phyloP scores from a whole-genome alignment of 148 eudicot genomes.

The Nyssa sinensis region DNA sequence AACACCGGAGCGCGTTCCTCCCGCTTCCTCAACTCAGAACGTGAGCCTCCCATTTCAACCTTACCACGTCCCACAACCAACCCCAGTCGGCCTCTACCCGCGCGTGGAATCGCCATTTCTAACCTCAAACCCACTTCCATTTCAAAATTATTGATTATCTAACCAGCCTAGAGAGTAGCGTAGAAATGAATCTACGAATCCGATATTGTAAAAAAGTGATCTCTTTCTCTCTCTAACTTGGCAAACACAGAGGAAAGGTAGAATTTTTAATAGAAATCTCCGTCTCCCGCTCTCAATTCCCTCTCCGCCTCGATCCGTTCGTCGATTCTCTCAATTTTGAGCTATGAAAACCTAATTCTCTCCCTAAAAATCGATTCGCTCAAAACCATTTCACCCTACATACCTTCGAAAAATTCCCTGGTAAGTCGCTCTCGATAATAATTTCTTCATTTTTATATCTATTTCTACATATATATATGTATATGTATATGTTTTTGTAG shows the following conservation, averaged over 20 bases:
- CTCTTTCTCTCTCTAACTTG: background rate
- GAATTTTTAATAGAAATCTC: background rate
- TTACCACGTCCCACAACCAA: background rate
- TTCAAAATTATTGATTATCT: no score
- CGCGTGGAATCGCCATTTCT: background rate
- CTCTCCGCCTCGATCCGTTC: constrained; percentile 8
- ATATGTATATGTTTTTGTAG: background rate
- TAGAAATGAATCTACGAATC: constrained; percentile 13
- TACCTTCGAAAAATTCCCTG: background rate
- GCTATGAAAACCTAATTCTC: constrained; percentile 8
- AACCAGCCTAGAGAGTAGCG: constrained; percentile 2
- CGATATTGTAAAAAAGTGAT: background rate
- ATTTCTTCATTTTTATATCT: background rate
- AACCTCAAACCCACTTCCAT: no score
- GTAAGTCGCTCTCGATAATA: constrained; percentile 7
- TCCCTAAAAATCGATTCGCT: background rate
- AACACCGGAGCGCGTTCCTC: background rate
- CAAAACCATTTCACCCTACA: background rate
- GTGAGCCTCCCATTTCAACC: background rate
- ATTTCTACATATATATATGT: background rate
- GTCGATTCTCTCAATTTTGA: background rate
- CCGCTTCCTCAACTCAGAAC: background rate
- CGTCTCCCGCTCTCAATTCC: constrained; percentile 12
- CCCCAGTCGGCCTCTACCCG: background rate
- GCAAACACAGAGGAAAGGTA: background rate